Percentiles rank a stretch among this genome's conserved stretches.
phyloP scores from a whole-genome alignment of 2,329 filamentous ascomycete genomes.

The Fusarium sublunatum region DNA sequence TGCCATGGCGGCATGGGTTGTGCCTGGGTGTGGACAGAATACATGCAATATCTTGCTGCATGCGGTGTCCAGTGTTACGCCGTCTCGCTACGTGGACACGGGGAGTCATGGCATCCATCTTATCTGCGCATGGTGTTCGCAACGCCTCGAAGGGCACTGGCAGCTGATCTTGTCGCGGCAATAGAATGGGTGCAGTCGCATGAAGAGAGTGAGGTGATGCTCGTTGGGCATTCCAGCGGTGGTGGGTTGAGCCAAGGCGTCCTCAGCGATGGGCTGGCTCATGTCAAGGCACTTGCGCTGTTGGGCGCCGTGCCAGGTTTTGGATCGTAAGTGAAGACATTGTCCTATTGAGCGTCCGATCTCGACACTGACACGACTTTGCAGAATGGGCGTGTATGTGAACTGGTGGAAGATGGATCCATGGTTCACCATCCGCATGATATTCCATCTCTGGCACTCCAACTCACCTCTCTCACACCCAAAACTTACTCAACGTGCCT shows the following conservation, averaged over 20 bases:
- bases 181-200: slow-evolving; percentile 52
- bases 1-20: slow-evolving; percentile 66
- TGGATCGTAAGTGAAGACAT: slow-evolving; percentile 41
- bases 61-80: slow-evolving; percentile 63
- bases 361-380: slow-evolving; percentile 6
- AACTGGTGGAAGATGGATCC: slow-evolving; percentile 62
- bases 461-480: slow-evolving; percentile 65
- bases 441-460: slow-evolving; percentile 61
- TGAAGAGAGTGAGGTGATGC: slow-evolving; percentile 51
- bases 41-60: slow-evolving; percentile 60
- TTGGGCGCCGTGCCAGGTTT: slow-evolving; percentile 61
- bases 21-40: slow-evolving; percentile 64
- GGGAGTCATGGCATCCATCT: slow-evolving; percentile 62
- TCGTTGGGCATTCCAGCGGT: slow-evolving; percentile 64
- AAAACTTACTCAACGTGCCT: slow-evolving; percentile 59
- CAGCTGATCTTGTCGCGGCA: slow-evolving; percentile 57
- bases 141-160: slow-evolving; percentile 56
- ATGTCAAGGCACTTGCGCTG: slow-evolving; percentile 58
- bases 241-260: slow-evolving; percentile 63
- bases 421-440: slow-evolving; percentile 59
- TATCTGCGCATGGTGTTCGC: slow-evolving; percentile 61
- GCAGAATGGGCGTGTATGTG: slow-evolving; percentile 58
- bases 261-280: slow-evolving; percentile 54
- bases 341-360: not conserved
- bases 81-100: slow-evolving; percentile 64